These are phyloP conservation scores for Neonectria coccinea DNA, from an alignment of 2,329 filamentous ascomycete species.

Conservation along the genomic window DNA sequence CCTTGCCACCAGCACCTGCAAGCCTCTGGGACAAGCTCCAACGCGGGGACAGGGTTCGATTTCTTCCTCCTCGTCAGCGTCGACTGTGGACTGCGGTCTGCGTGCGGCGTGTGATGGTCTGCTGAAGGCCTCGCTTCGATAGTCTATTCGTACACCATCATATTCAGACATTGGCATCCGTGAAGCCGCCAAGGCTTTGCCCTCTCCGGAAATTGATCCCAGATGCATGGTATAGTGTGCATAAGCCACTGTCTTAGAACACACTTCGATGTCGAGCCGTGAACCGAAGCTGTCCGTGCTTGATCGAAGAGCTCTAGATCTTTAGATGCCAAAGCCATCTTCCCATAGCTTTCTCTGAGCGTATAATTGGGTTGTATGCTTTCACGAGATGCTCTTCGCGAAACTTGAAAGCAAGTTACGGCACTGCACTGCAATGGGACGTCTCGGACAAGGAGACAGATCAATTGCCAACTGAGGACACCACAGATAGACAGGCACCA, in stretches of 20 bases:
- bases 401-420: not conserved
- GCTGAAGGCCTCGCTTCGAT: not conserved
- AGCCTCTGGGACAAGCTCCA: constrained; percentile 6
- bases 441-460: not conserved
- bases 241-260: not conserved
- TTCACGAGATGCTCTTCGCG: not conserved
- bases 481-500: not conserved
- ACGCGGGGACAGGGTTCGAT: not conserved
- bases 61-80: not conserved
- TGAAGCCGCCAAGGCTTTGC: too few species aligned
- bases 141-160: constrained; percentile 3
- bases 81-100: not conserved
- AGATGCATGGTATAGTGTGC: not conserved
- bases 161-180: not conserved
- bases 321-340: not conserved
- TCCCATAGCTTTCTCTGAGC: not conserved
- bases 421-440: not conserved
- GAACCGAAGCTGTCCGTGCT: not conserved
- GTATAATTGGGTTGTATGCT: not conserved
- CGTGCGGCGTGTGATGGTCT: not conserved
- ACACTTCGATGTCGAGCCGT: not conserved
- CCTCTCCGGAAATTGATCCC: not conserved
- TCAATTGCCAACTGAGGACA: not conserved
- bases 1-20: constrained; percentile 15
- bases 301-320: not conserved